Percentiles rank a stretch among this genome's conserved stretches.
These are phyloP conservation scores for Madurella fahalii DNA, from an alignment of 2,329 filamentous ascomycete species.

Conservation along the genomic window DNA sequence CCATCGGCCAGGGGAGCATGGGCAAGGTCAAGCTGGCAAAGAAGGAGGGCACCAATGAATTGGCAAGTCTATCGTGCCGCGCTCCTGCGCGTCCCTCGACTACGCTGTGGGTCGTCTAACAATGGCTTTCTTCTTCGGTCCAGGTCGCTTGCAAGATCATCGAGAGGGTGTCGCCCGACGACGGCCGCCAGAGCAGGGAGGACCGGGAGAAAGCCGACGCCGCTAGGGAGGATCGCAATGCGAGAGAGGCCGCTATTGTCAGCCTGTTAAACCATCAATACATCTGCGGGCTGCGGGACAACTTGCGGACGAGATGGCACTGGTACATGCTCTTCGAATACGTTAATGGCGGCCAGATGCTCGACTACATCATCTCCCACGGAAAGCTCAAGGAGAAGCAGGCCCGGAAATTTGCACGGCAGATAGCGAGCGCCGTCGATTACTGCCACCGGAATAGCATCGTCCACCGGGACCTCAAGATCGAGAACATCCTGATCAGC, in stretches of 20 bases:
- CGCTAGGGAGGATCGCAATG: slow-evolving; percentile 92
- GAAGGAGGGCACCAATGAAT: slow-evolving; percentile 84
- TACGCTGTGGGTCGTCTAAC: slow-evolving; percentile 19
- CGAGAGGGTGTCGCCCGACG: slow-evolving; percentile 82
- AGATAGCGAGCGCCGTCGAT: slow-evolving; percentile 93
- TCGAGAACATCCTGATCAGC: slow-evolving; percentile 98
- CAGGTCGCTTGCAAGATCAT: slow-evolving; percentile 98
- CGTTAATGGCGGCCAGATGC: slow-evolving; percentile 98
- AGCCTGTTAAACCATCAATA: slow-evolving; percentile 91
- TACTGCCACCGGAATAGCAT: slow-evolving; percentile 99
- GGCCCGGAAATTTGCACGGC: slow-evolving; percentile 92
- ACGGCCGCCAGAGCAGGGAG: slow-evolving; percentile 65
- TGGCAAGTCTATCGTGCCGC: slow-evolving; percentile 55
- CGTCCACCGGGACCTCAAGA: slow-evolving; percentile 95
- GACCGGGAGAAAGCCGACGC: slow-evolving; percentile 89
- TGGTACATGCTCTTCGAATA: slow-evolving; percentile 99
- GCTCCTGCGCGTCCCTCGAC: neutral
- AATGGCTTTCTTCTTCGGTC: neutral
- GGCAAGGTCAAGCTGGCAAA: slow-evolving; percentile 96
- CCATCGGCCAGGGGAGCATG: slow-evolving; percentile 96
- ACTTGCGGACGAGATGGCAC: slow-evolving; percentile 92
- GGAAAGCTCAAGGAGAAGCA: slow-evolving; percentile 97
- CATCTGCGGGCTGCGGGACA: slow-evolving; percentile 92
- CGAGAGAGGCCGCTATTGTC: slow-evolving; percentile 92
- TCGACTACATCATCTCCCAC: slow-evolving; percentile 99